These are phyloP conservation scores for Aschersonia sp. DNA, from an alignment of 2,329 filamentous ascomycete species.

Conservation along the genomic window DNA sequence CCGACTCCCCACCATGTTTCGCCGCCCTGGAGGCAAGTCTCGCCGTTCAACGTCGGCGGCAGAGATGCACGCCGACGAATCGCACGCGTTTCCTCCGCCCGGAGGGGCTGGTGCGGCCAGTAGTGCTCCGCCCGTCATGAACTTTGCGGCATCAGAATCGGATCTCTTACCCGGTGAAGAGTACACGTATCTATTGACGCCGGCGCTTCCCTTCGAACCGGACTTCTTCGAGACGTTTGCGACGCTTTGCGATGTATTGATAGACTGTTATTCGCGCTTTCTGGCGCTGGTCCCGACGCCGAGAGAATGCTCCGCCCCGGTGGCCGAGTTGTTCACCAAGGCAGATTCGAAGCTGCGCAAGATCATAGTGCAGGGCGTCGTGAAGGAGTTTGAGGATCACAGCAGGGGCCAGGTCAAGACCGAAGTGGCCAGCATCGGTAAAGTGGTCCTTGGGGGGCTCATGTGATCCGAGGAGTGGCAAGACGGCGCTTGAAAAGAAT, in stretches of 20 bases:
- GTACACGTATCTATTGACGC: slow-evolving; percentile 81
- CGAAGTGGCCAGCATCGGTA: slow-evolving; percentile 75
- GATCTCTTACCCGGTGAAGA: slow-evolving; percentile 71
- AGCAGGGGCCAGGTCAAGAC: slow-evolving; percentile 61
- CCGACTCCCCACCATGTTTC: slow-evolving; percentile 73
- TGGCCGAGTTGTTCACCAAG: slow-evolving; percentile 82
- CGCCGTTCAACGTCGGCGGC: slow-evolving; percentile 36
- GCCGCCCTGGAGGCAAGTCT: slow-evolving; percentile 46
- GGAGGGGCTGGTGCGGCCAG: slow-evolving; percentile 15
- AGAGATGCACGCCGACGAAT: slow-evolving; percentile 21
- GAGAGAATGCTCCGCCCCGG: slow-evolving; percentile 49
- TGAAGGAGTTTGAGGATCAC: slow-evolving; percentile 86
- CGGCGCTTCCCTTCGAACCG: slow-evolving; percentile 82
- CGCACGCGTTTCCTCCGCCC: slow-evolving; percentile 11
- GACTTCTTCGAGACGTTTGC: slow-evolving; percentile 96
- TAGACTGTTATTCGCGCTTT: slow-evolving; percentile 78
- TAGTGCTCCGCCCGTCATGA: slow-evolving; percentile 30
- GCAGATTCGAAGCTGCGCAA: slow-evolving; percentile 77
- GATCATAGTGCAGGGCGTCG: slow-evolving; percentile 71
- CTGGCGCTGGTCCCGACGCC: slow-evolving; percentile 62
- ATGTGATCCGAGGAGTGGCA: slow-evolving; percentile 32
- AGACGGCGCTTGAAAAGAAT: too few relatives aligned
- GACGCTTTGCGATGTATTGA: slow-evolving; percentile 86
- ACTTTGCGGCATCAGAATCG: slow-evolving; percentile 42
- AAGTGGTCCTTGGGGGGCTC: slow-evolving; percentile 76